Base-by-base conservation (phyloP, 2,329 filamentous ascomycete species). In the Xylariaceae sp. region DNA sequence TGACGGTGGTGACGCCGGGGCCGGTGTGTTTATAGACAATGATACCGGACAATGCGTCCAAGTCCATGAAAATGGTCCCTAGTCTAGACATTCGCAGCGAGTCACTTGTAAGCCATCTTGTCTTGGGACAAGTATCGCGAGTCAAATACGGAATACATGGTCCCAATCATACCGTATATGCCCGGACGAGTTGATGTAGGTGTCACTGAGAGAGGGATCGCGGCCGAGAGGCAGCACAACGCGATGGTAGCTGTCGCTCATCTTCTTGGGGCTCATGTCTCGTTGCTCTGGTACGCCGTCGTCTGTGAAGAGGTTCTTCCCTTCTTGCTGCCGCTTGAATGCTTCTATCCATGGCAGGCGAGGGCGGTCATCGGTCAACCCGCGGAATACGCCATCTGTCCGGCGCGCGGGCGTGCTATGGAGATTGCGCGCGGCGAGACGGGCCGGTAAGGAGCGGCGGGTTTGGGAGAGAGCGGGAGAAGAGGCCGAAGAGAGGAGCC, bases 151-250 rank as follows among this genome's bases (percentile, higher is more conserved):
- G 18, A 10, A 35, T 51, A 2, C 4, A 39, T 39, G 15, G 37
- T 15, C 37, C 34, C 13, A 45, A 35, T 15, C 82, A 73, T 71
- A 82, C 80, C 86, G 80, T 65, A 92, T 88, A 66, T 90, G 87
- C 0, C 89, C 89, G 0, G 84, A 85, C 0, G 88, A 82, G 73
- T 92, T 92, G 68, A 90, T 82, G 69, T 92, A 92, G 0, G 86
- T 88, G 70, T 92, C 89, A 9, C 89, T 80, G 10, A 92, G 76
- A 87, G 87, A 92, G 55, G 88, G 87, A 69, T 92, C 89, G 68
- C 84, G 86, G 4, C 84, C 87, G 8, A 92, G 77, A 5, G 88
- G 88, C 34, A 91, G 76, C 66, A 89, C 83, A 51, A 88, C 82
- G 58, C 82, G 82, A 68, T 88, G 85, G 70, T 86, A 88, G 73